Evolutionary conservation across 495 filamentous ascomycete species (phyloP), one percentile per base, ranked within the genome.

Genomic region (Penicillium soppii): DNA sequence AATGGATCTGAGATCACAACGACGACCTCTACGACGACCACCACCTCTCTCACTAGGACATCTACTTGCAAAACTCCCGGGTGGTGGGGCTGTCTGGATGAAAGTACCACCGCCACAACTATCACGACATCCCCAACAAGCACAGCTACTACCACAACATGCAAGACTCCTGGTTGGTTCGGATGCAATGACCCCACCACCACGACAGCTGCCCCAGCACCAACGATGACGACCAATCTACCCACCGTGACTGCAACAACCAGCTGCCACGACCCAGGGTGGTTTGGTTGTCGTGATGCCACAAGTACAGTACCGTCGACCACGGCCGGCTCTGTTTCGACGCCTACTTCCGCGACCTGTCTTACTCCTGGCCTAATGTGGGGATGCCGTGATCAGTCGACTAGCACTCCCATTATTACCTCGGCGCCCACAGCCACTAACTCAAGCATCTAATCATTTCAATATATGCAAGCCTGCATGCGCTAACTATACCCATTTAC

Each of bases 31-130:
- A 70, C 74, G 7, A 83, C 76, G 1, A 76, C 80, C 8, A 77
- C 78, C 0, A 74, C 78, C 15, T 80, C 80, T 50, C 23, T 79
- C 45, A 91, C 86, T 3, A 78, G 88, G 37, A 96, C 91, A 1
- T 81, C 84, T 39, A 95, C 90, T 0, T 96, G 91, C 70, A 81
- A 92, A 62, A 96, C 91, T 2, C 91, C 91, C 39, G 91, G 91
- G 25, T 81, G 77, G 77, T 82, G 78, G 78, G 78, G 78, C n/a
- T 79, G 76, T 39, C 55, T 74, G 1, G 75, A 78, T 46, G 80
- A 88, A 46, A 79, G 78, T 0, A 88, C 83, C 4, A 89, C 84
- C 0, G 81, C 83, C 0, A 70, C 66, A 0, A 56, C 70, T 1
- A 73, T n/a, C n/a, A n/a, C 72, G 12, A 80, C 78, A 0, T 75